These are phyloP conservation scores for Lumnitzera littorea DNA, from an alignment of 345 rosid species.

Conservation along the genomic window DNA sequence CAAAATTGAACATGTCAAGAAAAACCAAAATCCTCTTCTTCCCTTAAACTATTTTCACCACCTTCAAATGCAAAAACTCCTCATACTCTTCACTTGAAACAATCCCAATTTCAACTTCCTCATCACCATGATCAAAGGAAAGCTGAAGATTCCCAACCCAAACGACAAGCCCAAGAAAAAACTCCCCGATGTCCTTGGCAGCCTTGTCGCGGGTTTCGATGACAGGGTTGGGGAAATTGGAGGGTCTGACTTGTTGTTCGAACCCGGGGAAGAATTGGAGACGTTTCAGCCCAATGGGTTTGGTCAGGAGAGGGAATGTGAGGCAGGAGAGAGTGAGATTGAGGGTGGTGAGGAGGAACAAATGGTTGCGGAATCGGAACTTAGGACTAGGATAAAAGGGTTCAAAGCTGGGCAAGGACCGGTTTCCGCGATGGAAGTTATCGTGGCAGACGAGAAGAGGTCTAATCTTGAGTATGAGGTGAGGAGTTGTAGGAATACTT, in stretches of 20 bases:
- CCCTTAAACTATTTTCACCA: background rate
- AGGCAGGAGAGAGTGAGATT: slow-evolving; percentile 12
- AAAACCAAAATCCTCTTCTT: no score
- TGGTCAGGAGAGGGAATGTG: slow-evolving; percentile 14
- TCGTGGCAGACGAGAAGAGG: slow-evolving; percentile 56
- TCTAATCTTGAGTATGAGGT: slow-evolving; percentile 59
- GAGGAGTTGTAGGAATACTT: background rate
- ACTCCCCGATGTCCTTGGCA: slow-evolving; percentile 44
- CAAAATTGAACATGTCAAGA: no score
- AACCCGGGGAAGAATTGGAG: slow-evolving; percentile 57
- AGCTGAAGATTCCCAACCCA: slow-evolving; percentile 34
- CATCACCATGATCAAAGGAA: slow-evolving; percentile 40
- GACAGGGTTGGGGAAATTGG: slow-evolving; percentile 23
- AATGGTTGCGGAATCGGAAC: slow-evolving; percentile 6
- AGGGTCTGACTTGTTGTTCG: slow-evolving; percentile 18
- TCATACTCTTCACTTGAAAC: background rate
- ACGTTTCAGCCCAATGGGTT: slow-evolving; percentile 33
- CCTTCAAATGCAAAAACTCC: background rate
- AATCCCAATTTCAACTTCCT: background rate
- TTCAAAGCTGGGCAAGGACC: slow-evolving; percentile 19
- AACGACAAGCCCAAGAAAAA: slow-evolving; percentile 24
- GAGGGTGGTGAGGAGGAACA: slow-evolving; percentile 11
- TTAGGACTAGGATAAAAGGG: slow-evolving; percentile 12
- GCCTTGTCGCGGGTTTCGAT: slow-evolving; percentile 38
- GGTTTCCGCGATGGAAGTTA: slow-evolving; percentile 27